phyloP scores from a whole-genome alignment of 257 asterid species.

The Rehmannia glutinosa region DNA sequence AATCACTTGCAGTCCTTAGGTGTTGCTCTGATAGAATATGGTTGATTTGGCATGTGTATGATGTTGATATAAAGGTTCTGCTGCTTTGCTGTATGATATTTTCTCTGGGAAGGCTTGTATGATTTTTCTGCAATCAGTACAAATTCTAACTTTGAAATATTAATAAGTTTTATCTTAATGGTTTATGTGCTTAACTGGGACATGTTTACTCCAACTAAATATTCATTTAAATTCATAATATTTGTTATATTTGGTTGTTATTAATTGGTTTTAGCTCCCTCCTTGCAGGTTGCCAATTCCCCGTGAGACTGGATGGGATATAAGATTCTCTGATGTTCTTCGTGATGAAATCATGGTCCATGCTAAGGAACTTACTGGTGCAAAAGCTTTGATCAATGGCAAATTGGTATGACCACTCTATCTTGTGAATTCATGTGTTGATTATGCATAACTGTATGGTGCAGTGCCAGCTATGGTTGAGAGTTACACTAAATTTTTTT shows the following conservation, averaged over 20 bases:
- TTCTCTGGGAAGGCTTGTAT: slow-evolving; percentile 5
- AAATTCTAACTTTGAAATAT: neutral
- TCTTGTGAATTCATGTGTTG: slow-evolving; percentile 7
- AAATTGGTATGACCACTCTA: slow-evolving; percentile 54
- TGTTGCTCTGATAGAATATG: slow-evolving; percentile 5
- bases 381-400: slow-evolving; percentile 72
- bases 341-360: slow-evolving; percentile 55
- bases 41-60: neutral
- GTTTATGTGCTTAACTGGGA: neutral
- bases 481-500: no score
- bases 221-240: slow-evolving; percentile 3
- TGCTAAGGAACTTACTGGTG: slow-evolving; percentile 68
- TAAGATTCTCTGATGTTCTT: slow-evolving; percentile 61
- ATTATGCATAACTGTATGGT: neutral
- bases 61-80: slow-evolving; percentile 5
- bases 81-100: slow-evolving; percentile 3
- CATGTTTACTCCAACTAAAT: neutral
- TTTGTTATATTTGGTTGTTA: slow-evolving; percentile 3
- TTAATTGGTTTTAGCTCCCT: slow-evolving; percentile 9
- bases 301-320: slow-evolving; percentile 37
- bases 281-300: slow-evolving; percentile 62
- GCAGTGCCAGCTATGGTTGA: neutral
- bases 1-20: neutral
- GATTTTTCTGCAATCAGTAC: neutral
- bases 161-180: slow-evolving; percentile 5